Evolutionary conservation across 306 rosid genomes (phyloP), one percentile per base, ranked within the genome.

Genomic region (Castanospermum australe): DNA sequence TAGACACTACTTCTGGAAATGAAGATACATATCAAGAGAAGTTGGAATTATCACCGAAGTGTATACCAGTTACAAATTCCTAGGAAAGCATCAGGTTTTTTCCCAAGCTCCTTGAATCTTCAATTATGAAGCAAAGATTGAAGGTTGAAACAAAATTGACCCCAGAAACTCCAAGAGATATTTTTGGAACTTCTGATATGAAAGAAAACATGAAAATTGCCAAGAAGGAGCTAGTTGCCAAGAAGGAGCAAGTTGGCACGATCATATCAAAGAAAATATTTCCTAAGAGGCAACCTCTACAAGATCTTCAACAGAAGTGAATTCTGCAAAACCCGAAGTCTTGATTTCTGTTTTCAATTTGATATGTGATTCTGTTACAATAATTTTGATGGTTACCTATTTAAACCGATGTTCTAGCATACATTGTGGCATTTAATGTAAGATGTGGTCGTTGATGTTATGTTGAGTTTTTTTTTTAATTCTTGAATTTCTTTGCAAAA

Each of bases 291-390:
- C 75, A 75, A 59, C 81, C 81, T 36, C 72, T 81, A 17, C 81
- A 81, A 59, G 48, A 81, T 75, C 85, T 81, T 81, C 77, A 67
- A 24, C 77, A 81, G 66, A 81, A 81, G 13, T 74, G 81, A 81
- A 66, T 30, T 32, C 35, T 48, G 17, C 18, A 28, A 51, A 9
- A 24, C 8, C 12, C 30, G 39, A 41, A 25, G 38, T 25, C n/a
- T 36, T 36, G 54, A n/a, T 59, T 38, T 32, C 10, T 80, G 13
- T n/a, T 1, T 50, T 33, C 38, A 71, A 44, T 36, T 71, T 71
- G 48, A 35, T 79, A 28, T 60, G 35, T 47, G 72, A 70, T 22
- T 25, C 39, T 57, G 44, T 36, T 71, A 1, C n/a, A 35, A 2
- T 38, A 50, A 54, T 63, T 28, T 52, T 72, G 32, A 51, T 54